phyloP scores from a whole-genome alignment of 306 rosid species.

The Myrica gale region DNA sequence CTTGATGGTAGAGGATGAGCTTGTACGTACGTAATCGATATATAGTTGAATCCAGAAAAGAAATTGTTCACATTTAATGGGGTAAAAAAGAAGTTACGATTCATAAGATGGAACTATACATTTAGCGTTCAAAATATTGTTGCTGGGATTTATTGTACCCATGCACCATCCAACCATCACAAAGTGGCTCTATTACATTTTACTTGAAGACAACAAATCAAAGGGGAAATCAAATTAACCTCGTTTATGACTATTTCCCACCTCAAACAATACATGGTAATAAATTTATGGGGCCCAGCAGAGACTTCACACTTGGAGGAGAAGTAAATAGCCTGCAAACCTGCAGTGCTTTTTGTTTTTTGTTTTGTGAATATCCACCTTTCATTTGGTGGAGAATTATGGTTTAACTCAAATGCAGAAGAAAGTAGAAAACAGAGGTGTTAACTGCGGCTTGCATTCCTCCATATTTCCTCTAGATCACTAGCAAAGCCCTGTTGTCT shows the following conservation, averaged over 20 bases:
- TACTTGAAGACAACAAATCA: no score
- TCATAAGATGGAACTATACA: no score
- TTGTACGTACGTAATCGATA: no score
- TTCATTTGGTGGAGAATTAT: neutral
- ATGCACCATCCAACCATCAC: no score
- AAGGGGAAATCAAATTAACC: neutral
- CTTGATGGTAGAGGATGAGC: no score
- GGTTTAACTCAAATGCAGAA: neutral
- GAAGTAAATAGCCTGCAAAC: conserved; percentile 2
- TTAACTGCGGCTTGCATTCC: conserved; percentile 29
- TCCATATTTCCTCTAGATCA: conserved; percentile 85
- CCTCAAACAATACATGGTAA: neutral
- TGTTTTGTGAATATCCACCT: neutral
- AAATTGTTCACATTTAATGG: no score
- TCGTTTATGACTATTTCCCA: neutral
- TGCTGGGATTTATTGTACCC: no score
- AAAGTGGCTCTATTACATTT: no score
- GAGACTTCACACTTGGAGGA: neutral
- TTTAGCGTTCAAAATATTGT: no score
- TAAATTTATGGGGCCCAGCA: neutral
- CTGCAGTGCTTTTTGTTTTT: neutral
- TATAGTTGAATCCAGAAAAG: no score
- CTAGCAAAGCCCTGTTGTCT: conserved; percentile 69
- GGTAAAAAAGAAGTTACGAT: no score
- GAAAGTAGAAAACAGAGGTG: neutral